Percentiles rank a stretch among this genome's conserved stretches.
Conservation (phyloP, 352 stramenopile species). For the Pythium rishiriense region DNA sequence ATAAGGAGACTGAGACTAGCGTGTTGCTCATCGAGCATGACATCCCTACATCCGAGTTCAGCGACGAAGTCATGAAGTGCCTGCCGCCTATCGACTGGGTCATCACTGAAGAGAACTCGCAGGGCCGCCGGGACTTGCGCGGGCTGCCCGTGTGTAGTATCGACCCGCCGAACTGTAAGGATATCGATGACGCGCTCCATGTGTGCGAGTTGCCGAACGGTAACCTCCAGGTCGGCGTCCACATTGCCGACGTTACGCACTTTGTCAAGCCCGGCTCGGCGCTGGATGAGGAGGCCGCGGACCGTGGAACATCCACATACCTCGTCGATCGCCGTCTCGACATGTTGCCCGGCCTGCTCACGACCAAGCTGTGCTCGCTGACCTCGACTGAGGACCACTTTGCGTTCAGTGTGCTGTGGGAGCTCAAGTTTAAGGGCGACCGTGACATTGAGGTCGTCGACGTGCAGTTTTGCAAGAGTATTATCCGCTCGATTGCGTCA, state of each 20-base stretch:
- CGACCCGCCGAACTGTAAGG: slow-evolving; percentile 89
- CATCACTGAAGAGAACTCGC: slow-evolving; percentile 94
- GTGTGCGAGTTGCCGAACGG: slow-evolving; percentile 92
- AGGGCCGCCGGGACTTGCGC: slow-evolving; percentile 90
- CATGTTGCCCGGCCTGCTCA: slow-evolving; percentile 97
- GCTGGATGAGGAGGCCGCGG: slow-evolving; percentile 94
- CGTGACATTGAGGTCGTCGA: slow-evolving; percentile 91
- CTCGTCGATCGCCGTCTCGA: slow-evolving; percentile 98
- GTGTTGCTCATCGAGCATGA: slow-evolving; percentile 97
- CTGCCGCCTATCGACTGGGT: slow-evolving; percentile 94
- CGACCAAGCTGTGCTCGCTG: slow-evolving; percentile 97
- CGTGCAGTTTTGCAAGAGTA: slow-evolving; percentile 97
- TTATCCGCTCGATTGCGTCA: slow-evolving; percentile 96
- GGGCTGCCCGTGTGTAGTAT: slow-evolving; percentile 93
- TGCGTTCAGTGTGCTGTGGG: slow-evolving; percentile 81
- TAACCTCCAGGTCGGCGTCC: slow-evolving; percentile 93
- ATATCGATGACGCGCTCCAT: slow-evolving; percentile 99
- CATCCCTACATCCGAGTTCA: slow-evolving; percentile 90
- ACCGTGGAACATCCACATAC: slow-evolving; percentile 96
- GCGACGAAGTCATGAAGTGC: slow-evolving; percentile 89
- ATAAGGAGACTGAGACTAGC: slow-evolving; percentile 96
- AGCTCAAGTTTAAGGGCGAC: slow-evolving; percentile 61
- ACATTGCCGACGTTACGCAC: slow-evolving; percentile 99
- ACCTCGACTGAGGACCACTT: slow-evolving; percentile 79
- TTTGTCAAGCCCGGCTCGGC: slow-evolving; percentile 94